phyloP scores from a whole-genome alignment of 2,329 filamentous ascomycete species.

The Cryphonectria radicalis region DNA sequence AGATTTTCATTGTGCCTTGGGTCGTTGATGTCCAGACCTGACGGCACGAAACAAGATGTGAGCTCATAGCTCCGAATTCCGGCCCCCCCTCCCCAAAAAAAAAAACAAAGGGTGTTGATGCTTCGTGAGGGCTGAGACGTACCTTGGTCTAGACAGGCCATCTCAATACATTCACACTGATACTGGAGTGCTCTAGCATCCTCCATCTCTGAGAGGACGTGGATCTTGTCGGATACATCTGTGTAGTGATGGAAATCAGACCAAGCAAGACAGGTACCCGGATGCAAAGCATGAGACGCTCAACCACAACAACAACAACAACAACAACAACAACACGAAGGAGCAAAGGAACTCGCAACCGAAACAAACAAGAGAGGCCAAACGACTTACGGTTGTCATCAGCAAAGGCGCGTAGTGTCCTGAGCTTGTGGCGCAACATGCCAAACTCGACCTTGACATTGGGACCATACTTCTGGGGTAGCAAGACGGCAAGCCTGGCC shows the following conservation, averaged over 20 bases:
- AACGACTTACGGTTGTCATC: constrained; percentile 53
- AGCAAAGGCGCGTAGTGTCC: constrained; percentile 52
- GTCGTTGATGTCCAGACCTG: constrained; percentile 50
- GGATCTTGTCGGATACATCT: constrained; percentile 44
- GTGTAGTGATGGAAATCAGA: constrained; percentile 33
- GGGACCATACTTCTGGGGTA: constrained; percentile 52
- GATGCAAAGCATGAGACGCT: too few relatives aligned
- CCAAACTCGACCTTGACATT: constrained; percentile 55
- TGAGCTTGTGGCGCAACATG: constrained; percentile 61
- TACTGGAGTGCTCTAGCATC: constrained; percentile 62
- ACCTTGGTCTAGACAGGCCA: constrained; percentile 55
- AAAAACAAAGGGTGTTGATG: too few relatives aligned
- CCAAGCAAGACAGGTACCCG: background rate
- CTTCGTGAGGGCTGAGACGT: constrained; percentile 32
- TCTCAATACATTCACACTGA: constrained; percentile 62
- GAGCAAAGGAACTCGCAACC: background rate
- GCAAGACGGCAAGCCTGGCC: constrained; percentile 52
- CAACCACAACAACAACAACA: constrained; percentile 14
- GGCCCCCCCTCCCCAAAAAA: background rate
- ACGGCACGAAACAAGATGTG: constrained; percentile 6
- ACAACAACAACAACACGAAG: constrained; percentile 19
- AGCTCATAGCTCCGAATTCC: constrained; percentile 15
- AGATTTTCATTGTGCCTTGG: constrained; percentile 45
- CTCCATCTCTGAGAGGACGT: constrained; percentile 57
- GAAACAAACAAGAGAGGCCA: constrained; percentile 8